Base-by-base conservation (phyloP, 1,284 basidiomycete species). In the Malassezia yamatoensis region DNA sequence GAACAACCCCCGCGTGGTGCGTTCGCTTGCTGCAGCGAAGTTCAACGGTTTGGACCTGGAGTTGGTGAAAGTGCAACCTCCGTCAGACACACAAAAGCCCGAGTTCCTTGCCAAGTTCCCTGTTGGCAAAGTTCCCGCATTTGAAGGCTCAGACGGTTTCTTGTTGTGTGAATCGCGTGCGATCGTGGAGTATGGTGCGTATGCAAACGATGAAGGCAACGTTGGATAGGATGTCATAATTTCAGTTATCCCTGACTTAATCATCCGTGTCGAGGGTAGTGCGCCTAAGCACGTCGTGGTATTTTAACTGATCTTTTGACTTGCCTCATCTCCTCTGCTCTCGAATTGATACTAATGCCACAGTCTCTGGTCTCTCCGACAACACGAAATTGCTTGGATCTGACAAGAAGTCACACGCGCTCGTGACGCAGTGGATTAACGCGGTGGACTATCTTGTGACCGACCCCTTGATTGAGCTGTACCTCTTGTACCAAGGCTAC, bases 151-250 rank as follows among this genome's bases (percentile, higher is more conserved):
- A 41, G 84, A 93, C 75, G 90, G 89, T 59, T 83, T 89, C 80
- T 80, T 79, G 67, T 78, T 96, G 61, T 82, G 83, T 68, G 91
- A 94, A 80, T 80, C 81, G 53, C 76, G 79, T 59, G 84, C 89
- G 56, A 90, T 96, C 75, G 85, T 87, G 50, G 84, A 83, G 63
- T 91, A 94, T 79, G 70, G 91, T 96, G 78, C 83, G 90, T 85
- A 42, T 90, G 94, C 78, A 83, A 89, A 84, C n/a, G 18, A 29
- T 32, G 29, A 36, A 20, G 20, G 45, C 44, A 9, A 33, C 47
- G 16, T 5, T 20, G 41, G 13, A 68, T 76, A 79, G 77, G 78
- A 79, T 75, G 66, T 66, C 67, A 62, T 67, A 77, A 57, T 61
- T 66, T 61, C 68, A 69, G 68, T 70, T 72, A 70, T 72, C 68